Conservation (phyloP, 768 basidiomycete species). For the Hypholoma sublateritium region DNA sequence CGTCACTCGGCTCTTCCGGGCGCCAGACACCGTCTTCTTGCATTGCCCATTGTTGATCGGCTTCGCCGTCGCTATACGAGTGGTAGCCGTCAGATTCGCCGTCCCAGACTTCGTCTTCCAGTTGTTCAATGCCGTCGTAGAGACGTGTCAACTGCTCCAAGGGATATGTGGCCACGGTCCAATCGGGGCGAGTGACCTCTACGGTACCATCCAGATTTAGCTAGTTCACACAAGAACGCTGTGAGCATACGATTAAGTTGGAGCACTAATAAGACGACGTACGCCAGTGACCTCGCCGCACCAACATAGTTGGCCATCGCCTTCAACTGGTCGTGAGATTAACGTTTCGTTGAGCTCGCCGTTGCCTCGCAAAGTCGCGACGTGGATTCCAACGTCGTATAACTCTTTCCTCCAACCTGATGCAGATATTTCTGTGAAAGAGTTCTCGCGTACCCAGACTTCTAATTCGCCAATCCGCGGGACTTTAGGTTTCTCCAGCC, state of each 20-base stretch:
- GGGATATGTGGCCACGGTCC: slow-evolving; percentile 47
- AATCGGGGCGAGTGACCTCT: slow-evolving; percentile 70
- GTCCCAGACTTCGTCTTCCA: slow-evolving; percentile 67
- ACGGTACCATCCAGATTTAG: slow-evolving; percentile 74
- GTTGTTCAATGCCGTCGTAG: slow-evolving; percentile 79
- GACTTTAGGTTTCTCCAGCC: slow-evolving; percentile 64
- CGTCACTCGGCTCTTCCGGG: slow-evolving; percentile 39
- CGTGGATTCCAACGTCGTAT: slow-evolving; percentile 58
- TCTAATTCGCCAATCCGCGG: slow-evolving; percentile 87
- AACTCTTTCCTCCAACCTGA: slow-evolving; percentile 74
- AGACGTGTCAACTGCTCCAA: slow-evolving; percentile 72
- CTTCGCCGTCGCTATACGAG: slow-evolving; percentile 42
- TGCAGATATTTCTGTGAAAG: slow-evolving; percentile 50
- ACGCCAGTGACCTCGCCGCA: slow-evolving; percentile 85
- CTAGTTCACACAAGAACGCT: slow-evolving; percentile 32
- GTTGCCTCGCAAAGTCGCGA: slow-evolving; percentile 48
- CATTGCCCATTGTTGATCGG: slow-evolving; percentile 38
- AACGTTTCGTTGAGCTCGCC: slow-evolving; percentile 37
- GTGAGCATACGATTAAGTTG: slow-evolving; percentile 3
- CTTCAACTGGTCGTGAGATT: slow-evolving; percentile 40
- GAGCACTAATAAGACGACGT: slow-evolving; percentile 21
- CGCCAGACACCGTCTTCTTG: slow-evolving; percentile 48
- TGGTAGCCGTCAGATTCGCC: slow-evolving; percentile 46
- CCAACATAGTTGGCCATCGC: slow-evolving; percentile 60
- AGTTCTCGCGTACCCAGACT: slow-evolving; percentile 68